Conservation (phyloP, 805 yeast genomes). For the Candida krabiensis region DNA sequence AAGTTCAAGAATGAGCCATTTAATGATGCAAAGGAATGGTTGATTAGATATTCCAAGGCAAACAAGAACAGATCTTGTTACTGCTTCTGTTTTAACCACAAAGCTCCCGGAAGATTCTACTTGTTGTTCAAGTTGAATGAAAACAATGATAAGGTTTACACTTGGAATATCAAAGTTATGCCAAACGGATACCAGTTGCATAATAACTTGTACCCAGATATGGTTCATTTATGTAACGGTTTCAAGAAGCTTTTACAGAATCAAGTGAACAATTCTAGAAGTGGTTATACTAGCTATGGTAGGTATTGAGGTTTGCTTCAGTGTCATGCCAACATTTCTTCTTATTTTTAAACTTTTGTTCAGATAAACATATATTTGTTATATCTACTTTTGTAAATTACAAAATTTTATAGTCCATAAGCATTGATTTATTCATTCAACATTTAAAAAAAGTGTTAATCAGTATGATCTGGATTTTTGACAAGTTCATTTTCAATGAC, state of each 20-base stretch:
- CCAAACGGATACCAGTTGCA: constrained; percentile 83
- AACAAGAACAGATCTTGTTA: constrained; percentile 89
- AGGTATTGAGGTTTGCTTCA: constrained; percentile 12
- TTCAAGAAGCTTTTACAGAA: constrained; percentile 60
- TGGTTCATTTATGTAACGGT: constrained; percentile 87
- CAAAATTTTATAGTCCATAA: too few species aligned
- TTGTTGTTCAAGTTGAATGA: constrained; percentile 79
- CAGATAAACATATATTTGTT: too few species aligned
- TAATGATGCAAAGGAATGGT: constrained; percentile 80
- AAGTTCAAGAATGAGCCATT: constrained; percentile 82
- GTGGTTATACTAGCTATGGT: constrained; percentile 20
- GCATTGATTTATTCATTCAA: too few species aligned
- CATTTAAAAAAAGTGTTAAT: too few species aligned
- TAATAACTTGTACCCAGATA: constrained; percentile 84
- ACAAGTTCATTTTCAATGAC: constrained; percentile 10
- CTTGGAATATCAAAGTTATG: constrained; percentile 90
- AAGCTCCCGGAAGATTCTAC: constrained; percentile 91
- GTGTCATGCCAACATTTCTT: too few species aligned
- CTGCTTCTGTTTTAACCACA: constrained; percentile 86
- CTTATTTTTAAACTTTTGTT: too few species aligned
- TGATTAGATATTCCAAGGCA: constrained; percentile 86
- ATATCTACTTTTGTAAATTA: too few species aligned
- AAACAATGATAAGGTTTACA: constrained; percentile 62
- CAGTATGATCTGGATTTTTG: too few species aligned
- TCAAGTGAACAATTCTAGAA: constrained; percentile 25